Base-by-base conservation (phyloP, 768 basidiomycete species). In the Lanmaoa pseudosensibilis region DNA sequence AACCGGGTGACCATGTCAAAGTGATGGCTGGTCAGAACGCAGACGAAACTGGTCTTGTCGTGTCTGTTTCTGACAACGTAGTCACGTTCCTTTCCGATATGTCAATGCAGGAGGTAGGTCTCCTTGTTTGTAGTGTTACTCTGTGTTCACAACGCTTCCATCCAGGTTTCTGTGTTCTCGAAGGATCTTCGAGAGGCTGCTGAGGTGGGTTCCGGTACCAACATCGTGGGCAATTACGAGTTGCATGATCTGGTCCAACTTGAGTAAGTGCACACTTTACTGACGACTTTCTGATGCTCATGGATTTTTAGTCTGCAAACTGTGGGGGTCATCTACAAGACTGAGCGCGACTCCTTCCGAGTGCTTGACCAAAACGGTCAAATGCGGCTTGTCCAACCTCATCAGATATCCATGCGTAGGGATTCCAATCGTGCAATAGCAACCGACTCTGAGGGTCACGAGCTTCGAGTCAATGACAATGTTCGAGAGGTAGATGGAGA, bases 21-120 rank as follows among this genome's bases (percentile, higher is more conserved):
- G 96, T 98, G 55, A 94, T 98, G 87, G 81, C 87, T 16, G 97
- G 97, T 23, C 87, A 94, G 73, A 97, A 98, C 67, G 83, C 85
- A 9, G 92, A 97, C 65, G 95, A 97, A 73, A 95, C 94, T 4
- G 97, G 97, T 76, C 80, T 98, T 64, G 96, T 99, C 37, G 90
- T 98, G 23, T 88, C 93, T 21, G 88, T 95, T 19, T 79, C 88
- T 5, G 92, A 92, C 65, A 92, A 94, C 50, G 85, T 94, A 25
- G 91, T 98, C 16, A 98, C 96, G 1, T 94, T 98, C 76, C 74
- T 97, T 62, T 96, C 93, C n/a, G 97, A 98, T 69, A 91, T 98
- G 85, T 89, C 90, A 3, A 86, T 94, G 85, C 90, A 93, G 65
- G 96, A 98, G 84, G 94, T 92, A 57, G 48, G 75, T 62, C 11